Percentiles rank a stretch among this genome's conserved stretches.
Evolutionary conservation across 768 basidiomycete species (phyloP).

Genomic region (Calocybe indica): DNA sequence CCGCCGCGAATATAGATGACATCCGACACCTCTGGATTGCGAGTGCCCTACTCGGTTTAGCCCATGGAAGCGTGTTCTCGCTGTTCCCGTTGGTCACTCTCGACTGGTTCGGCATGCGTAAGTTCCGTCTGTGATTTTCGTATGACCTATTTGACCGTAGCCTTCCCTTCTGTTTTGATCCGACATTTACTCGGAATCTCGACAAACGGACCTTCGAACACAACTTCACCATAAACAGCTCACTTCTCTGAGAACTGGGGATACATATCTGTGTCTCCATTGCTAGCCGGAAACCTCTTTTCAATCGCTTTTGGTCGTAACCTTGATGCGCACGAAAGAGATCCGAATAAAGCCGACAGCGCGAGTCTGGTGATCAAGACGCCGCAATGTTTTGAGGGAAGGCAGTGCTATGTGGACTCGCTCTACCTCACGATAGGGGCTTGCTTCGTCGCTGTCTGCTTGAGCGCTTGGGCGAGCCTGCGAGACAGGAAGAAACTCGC

Average conservation of each 20-base stretch:
- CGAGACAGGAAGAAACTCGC: conserved; percentile 34
- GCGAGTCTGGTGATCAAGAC: conserved; percentile 3
- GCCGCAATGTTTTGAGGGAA: conserved; percentile 51
- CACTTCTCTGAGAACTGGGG: conserved; percentile 89
- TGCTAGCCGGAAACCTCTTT: conserved; percentile 78
- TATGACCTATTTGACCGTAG: neutral
- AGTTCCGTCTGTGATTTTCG: conserved; percentile 22
- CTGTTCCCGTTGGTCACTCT: conserved; percentile 70
- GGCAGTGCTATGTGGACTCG: conserved; percentile 53
- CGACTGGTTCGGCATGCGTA: conserved; percentile 88
- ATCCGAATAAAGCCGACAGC: neutral
- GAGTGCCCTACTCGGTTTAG: conserved; percentile 45
- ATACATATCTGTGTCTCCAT: conserved; percentile 64
- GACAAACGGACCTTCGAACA: too few relatives aligned
- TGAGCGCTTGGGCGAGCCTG: conserved; percentile 48
- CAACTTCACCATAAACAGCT: conserved; percentile 22
- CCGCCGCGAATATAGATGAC: conserved; percentile 47
- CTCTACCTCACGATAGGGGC: conserved; percentile 46
- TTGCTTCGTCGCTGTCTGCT: conserved; percentile 35
- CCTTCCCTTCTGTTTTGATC: neutral
- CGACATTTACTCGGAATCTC: too few relatives aligned
- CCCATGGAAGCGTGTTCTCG: conserved; percentile 71
- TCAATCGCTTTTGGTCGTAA: conserved; percentile 80
- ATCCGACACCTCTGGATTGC: conserved; percentile 66
- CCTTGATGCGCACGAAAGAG: conserved; percentile 59